A percentile compares a stretch with the other conserved stretches of the same genome.
Conservation (phyloP, 2,329 filamentous ascomycete species). For the Neofusicoccum sp. region DNA sequence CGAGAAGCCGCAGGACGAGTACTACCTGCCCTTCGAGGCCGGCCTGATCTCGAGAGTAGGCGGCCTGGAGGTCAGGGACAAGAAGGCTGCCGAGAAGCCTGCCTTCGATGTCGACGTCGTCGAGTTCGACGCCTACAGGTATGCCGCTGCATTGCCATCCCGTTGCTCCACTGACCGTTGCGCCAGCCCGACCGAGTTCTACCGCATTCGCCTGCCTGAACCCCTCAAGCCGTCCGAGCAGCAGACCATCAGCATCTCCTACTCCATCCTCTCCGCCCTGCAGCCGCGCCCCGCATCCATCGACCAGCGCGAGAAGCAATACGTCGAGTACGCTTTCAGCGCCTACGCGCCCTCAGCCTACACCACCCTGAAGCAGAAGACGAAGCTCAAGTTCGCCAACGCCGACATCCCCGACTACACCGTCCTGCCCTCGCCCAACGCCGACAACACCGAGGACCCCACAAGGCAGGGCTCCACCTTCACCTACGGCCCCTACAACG, state of each 20-base stretch:
- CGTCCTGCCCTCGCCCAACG: slow-evolving; percentile 60
- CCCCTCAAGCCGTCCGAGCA: slow-evolving; percentile 74
- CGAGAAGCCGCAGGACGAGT: slow-evolving; percentile 75
- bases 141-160: slow-evolving; percentile 12
- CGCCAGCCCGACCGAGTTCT: slow-evolving; percentile 62
- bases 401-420: slow-evolving; percentile 82
- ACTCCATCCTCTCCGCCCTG: slow-evolving; percentile 76
- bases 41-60: slow-evolving; percentile 74
- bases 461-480: slow-evolving; percentile 81
- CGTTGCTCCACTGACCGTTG: slow-evolving; percentile 36
- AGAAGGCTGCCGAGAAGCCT: slow-evolving; percentile 69
- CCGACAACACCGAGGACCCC: slow-evolving; percentile 64
- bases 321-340: slow-evolving; percentile 80
- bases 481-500: slow-evolving; percentile 85
- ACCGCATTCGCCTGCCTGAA: slow-evolving; percentile 73
- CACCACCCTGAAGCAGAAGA: slow-evolving; percentile 88
- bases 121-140: slow-evolving; percentile 57
- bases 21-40: slow-evolving; percentile 83
- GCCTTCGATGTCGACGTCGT: slow-evolving; percentile 69
- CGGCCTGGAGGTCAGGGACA: slow-evolving; percentile 87
- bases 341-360: slow-evolving; percentile 84
- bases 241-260: slow-evolving; percentile 84
- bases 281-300: slow-evolving; percentile 77
- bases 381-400: slow-evolving; percentile 85
- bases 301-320: slow-evolving; percentile 82